Base-by-base conservation (phyloP, 495 filamentous ascomycete genomes). In the Aspergillus sclerotiicarbonarius region DNA sequence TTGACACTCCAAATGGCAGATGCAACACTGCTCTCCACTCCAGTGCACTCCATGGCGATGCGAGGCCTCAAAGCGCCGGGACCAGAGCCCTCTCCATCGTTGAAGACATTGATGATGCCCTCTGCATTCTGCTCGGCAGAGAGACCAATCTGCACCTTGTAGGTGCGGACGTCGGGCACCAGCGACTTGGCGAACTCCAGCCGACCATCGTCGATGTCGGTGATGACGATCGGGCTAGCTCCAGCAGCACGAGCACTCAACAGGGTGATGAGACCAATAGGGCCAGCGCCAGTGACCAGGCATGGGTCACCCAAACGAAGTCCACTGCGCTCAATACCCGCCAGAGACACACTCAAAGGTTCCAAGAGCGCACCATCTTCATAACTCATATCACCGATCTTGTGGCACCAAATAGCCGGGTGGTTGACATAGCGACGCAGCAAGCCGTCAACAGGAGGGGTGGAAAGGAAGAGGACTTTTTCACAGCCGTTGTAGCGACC, bases 401-500 rank as follows among this genome's bases (percentile, higher is more conserved):
- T 95, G 79, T 96, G 90, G 72, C 92, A 96, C 90, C 90, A 95
- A 43, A 87, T 80, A 10, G 91, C 90, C 10, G 89, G 90, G 75
- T 97, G 92, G 70, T 91, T 95, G 75, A 96, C 89, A 68, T 97
- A 97, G 66, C 92, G 85, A 46, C 92, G 84, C 61, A 96, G 82
- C 57, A 97, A 80, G n/a, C 92, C 92, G 9, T 91, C 83, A 32
- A 95, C 85, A 1, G 92, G 92, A 7, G 92, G 92, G 2, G 92
- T 97, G 29, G 89, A 92, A 20, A 93, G 81, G 80, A 96, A 96
- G 33, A 78, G 78, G 61, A 96, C 90, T 13, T 77, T 81, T 64
- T 91, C 89, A 75, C 92, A 96, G 37, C 91, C 92, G 72, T 96
- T 96, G 79, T 97, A 97, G 55, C 90, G 84, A 19, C 92, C 92